Conservation (phyloP, 1,284 basidiomycete species). For the Moniliella sp. region DNA sequence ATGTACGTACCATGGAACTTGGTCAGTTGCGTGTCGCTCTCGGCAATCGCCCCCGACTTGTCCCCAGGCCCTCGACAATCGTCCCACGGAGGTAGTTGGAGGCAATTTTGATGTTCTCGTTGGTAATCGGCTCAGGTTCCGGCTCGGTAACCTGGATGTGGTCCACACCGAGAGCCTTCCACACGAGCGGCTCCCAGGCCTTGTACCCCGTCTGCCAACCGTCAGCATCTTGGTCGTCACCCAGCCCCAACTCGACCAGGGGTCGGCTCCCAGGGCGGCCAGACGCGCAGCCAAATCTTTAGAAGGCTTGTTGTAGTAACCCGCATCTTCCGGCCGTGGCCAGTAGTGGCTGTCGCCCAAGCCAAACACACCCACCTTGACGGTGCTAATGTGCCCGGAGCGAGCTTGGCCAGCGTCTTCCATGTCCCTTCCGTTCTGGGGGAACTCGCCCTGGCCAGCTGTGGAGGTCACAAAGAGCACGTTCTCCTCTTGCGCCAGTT, state of each 20-base stretch:
- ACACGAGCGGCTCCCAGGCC: constrained; percentile 69
- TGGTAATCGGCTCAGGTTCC: constrained; percentile 88
- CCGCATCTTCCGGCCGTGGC: constrained; percentile 87
- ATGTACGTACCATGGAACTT: constrained; percentile 69
- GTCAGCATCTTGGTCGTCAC: constrained; percentile 92
- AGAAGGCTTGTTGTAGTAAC: constrained; percentile 90
- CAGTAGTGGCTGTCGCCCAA: constrained; percentile 98
- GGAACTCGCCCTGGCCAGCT: constrained; percentile 93
- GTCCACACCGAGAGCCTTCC: constrained; percentile 88
- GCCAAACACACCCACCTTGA: constrained; percentile 50
- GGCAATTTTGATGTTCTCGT: constrained; percentile 98
- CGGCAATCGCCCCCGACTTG: constrained; percentile 59
- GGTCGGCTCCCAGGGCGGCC: constrained; percentile 20
- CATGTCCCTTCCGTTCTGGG: constrained; percentile 82
- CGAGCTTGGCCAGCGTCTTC: constrained; percentile 52
- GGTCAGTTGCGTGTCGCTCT: constrained; percentile 77
- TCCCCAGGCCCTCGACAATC: constrained; percentile 71
- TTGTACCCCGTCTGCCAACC: constrained; percentile 91
- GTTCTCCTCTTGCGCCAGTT: constrained; percentile 43
- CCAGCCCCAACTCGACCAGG: constrained; percentile 44
- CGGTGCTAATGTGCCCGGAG: constrained; percentile 4
- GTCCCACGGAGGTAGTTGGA: constrained; percentile 87
- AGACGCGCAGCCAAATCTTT: constrained; percentile 63
- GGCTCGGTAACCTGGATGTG: constrained; percentile 66
- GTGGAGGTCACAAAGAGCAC: constrained; percentile 78